Evolutionary conservation across 2,329 filamentous ascomycete species (phyloP).

Genomic region (Elsinoe australis): DNA sequence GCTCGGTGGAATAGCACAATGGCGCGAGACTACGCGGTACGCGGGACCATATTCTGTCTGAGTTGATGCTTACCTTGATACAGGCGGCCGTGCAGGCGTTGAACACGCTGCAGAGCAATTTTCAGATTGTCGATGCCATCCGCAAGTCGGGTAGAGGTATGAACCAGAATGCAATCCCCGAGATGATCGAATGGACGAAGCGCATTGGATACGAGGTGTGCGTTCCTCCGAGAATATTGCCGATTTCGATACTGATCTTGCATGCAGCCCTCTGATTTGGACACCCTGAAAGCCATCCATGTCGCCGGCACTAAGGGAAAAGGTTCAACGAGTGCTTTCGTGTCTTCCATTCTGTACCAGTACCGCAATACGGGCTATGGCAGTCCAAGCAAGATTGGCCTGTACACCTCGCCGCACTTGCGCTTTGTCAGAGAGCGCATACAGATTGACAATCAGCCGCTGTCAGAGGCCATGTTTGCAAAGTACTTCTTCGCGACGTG

Average conservation of each 20-base stretch:
- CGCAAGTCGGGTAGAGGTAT: conserved; percentile 64
- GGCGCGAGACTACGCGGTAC: conserved; percentile 13
- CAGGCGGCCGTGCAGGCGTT: conserved; percentile 66
- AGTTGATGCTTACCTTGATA: neutral
- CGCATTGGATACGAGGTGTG: conserved; percentile 68
- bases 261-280: conserved; percentile 54
- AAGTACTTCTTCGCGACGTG: conserved; percentile 78
- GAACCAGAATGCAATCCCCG: conserved; percentile 69
- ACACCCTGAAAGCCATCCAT: conserved; percentile 61
- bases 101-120: conserved; percentile 72
- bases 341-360: conserved; percentile 67
- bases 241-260: neutral
- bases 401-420: conserved; percentile 81
- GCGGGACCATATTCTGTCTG: neutral
- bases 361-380: conserved; percentile 36
- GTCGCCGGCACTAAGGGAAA: conserved; percentile 94
- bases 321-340: conserved; percentile 77
- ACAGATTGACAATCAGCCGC: conserved; percentile 63
- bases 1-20: neutral
- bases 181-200: conserved; percentile 70
- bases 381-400: conserved; percentile 49
- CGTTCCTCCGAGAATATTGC: conserved; percentile 22
- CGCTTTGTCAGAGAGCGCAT: conserved; percentile 79
- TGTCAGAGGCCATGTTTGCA: conserved; percentile 62
- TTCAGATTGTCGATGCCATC: conserved; percentile 66